A percentile compares a stretch with the other conserved stretches of the same genome.
Conservation (phyloP, 148 eudicot genomes). For the Rhododendron williamsianum region DNA sequence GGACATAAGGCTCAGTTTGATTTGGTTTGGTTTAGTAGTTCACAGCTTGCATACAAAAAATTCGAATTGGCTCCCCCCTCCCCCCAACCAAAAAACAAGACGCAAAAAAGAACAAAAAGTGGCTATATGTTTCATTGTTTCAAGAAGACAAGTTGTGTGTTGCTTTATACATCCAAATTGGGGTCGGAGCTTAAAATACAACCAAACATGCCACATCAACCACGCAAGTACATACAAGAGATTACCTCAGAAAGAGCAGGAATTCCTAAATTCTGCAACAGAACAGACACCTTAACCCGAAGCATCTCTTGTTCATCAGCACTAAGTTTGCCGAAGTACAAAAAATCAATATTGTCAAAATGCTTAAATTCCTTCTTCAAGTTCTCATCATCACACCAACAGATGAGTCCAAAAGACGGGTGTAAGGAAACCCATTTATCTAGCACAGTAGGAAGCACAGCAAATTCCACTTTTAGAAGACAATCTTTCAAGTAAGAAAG, state of each 20-base stretch:
- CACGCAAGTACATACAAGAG: constrained; percentile 14
- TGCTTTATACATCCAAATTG: not conserved
- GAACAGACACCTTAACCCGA: constrained; percentile 41
- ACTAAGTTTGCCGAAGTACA: constrained; percentile 63
- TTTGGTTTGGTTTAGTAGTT: not conserved
- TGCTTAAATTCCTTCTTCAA: constrained; percentile 72
- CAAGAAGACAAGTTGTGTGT: not conserved
- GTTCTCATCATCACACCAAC: constrained; percentile 85
- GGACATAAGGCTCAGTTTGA: too few relatives aligned
- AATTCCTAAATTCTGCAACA: constrained; percentile 57
- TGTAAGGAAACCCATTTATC: constrained; percentile 96
- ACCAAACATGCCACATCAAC: not conserved
- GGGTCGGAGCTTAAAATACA: not conserved
- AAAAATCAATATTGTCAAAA: constrained; percentile 55
- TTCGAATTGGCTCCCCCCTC: constrained; percentile 4
- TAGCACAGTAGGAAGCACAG: constrained; percentile 67
- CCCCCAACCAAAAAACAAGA: not conserved
- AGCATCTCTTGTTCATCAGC: constrained; percentile 52
- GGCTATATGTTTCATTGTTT: not conserved
- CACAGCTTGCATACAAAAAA: not conserved
- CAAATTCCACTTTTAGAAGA: constrained; percentile 48
- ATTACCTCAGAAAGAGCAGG: constrained; percentile 83
- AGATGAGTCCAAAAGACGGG: constrained; percentile 74
- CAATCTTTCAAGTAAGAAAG: constrained; percentile 50
- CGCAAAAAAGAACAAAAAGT: not conserved